Evolutionary conservation across 1,284 basidiomycete species (phyloP).

Genomic region (Cutaneotrichosporon sp.): DNA sequence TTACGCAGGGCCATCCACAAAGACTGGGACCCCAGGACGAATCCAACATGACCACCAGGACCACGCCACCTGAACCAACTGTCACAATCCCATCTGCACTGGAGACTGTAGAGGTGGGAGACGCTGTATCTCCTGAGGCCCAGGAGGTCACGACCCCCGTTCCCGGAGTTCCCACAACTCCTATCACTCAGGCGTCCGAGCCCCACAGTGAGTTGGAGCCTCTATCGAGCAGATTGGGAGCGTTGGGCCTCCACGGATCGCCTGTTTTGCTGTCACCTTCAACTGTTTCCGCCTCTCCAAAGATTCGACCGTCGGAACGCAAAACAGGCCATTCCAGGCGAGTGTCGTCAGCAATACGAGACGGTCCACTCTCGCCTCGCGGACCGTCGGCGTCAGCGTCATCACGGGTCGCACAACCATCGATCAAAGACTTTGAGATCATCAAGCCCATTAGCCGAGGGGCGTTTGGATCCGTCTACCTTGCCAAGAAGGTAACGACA

Average conservation of each 20-base stretch:
- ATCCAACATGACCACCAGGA: neutral
- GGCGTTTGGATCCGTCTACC: slow-evolving; percentile 95
- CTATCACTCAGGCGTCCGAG: neutral
- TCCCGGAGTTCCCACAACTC: neutral
- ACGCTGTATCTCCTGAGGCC: neutral
- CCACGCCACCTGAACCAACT: neutral
- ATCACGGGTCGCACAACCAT: slow-evolving; percentile 74
- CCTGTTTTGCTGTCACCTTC: slow-evolving; percentile 1
- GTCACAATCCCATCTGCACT: too few relatives aligned
- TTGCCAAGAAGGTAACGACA: slow-evolving; percentile 95
- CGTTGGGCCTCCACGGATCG: neutral
- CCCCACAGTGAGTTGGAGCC: neutral
- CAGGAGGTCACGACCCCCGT: neutral
- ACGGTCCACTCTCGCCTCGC: slow-evolving; percentile 77
- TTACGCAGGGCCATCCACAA: slow-evolving; percentile 43
- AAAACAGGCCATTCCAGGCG: neutral
- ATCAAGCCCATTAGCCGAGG: slow-evolving; percentile 99
- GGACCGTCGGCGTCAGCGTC: slow-evolving; percentile 60
- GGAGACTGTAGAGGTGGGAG: too few relatives aligned
- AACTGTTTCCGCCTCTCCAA: neutral
- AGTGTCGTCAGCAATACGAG: slow-evolving; percentile 22
- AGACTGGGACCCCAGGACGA: slow-evolving; percentile 7
- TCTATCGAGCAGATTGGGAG: neutral
- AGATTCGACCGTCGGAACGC: neutral
- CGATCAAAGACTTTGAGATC: slow-evolving; percentile 98